phyloP scores from a whole-genome alignment of 768 basidiomycete species.

The Pleurotus citrinopileatus region DNA sequence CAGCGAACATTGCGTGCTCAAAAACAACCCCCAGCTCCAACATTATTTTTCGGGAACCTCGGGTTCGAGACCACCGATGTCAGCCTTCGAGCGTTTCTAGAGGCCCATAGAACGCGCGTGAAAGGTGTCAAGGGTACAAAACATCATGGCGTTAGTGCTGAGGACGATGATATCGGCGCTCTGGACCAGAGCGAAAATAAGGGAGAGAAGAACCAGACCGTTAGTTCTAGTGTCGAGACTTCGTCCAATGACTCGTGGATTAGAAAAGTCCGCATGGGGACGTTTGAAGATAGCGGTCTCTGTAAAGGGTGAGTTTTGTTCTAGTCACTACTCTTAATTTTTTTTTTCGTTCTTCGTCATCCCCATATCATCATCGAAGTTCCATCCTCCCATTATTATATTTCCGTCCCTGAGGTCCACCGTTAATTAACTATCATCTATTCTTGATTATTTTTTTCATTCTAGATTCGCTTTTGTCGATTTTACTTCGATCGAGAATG shows the following conservation, averaged over 20 bases:
- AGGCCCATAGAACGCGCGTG: slow-evolving; percentile 50
- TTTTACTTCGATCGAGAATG: slow-evolving; percentile 74
- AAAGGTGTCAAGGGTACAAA: slow-evolving; percentile 31
- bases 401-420: background rate
- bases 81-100: slow-evolving; percentile 69
- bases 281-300: slow-evolving; percentile 91
- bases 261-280: slow-evolving; percentile 88
- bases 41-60: slow-evolving; percentile 91
- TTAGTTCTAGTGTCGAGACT: background rate
- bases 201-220: slow-evolving; percentile 11
- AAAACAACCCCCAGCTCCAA: slow-evolving; percentile 81
- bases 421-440: background rate
- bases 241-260: slow-evolving; percentile 48
- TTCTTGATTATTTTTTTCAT: too few species aligned
- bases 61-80: slow-evolving; percentile 86
- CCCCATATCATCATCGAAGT: too few species aligned
- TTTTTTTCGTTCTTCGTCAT: too few species aligned
- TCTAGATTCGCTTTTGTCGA: slow-evolving; percentile 92
- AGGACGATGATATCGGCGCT: slow-evolving; percentile 24
- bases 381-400: too few species aligned
- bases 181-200: slow-evolving; percentile 26
- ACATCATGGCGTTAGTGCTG: slow-evolving; percentile 26
- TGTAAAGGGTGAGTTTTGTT: slow-evolving; percentile 82
- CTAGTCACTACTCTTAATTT: too few species aligned
- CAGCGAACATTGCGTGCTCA: slow-evolving; percentile 76